Percentiles rank a stretch among this genome's conserved stretches.
phyloP scores from a whole-genome alignment of 2,329 filamentous ascomycete genomes.

The Fusarium lateritium region DNA sequence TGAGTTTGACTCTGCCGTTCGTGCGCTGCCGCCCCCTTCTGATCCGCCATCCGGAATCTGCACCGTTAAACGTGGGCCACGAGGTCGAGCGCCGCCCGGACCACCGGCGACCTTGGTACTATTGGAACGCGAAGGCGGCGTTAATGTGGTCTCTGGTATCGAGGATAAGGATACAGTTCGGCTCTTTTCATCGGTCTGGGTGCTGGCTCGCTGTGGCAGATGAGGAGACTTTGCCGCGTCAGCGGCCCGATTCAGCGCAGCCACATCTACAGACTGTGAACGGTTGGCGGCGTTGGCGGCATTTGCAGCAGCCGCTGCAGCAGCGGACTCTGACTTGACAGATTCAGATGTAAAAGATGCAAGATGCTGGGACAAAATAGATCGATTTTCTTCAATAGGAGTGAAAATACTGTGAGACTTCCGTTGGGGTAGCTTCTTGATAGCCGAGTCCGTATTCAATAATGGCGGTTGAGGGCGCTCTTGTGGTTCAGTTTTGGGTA shows the following conservation, averaged over 20 bases:
- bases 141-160: constrained; percentile 74
- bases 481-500: constrained; percentile 64
- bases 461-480: constrained; percentile 63
- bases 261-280: constrained; percentile 76
- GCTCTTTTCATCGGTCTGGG: constrained; percentile 62
- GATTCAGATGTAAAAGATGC: constrained; percentile 74
- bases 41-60: constrained; percentile 95
- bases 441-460: constrained; percentile 65
- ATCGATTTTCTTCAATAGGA: constrained; percentile 93
- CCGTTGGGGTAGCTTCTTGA: constrained; percentile 78
- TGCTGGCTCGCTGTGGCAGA: constrained; percentile 64
- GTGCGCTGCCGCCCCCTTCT: constrained; percentile 75
- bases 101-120: constrained; percentile 72
- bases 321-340: constrained; percentile 55
- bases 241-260: constrained; percentile 67
- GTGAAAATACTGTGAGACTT: constrained; percentile 97
- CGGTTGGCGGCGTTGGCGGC: constrained; percentile 58
- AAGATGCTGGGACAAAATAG: constrained; percentile 88
- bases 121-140: constrained; percentile 83
- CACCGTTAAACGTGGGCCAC: constrained; percentile 85
- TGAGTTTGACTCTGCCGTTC: constrained; percentile 78
- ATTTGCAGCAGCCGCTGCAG: constrained; percentile 48
- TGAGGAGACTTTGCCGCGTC: constrained; percentile 68
- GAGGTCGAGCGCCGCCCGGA: constrained; percentile 79
- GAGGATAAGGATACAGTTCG: constrained; percentile 71